Evolutionary conservation across 306 rosid species (phyloP).

Genomic region (Hylodesmum podocarpum): DNA sequence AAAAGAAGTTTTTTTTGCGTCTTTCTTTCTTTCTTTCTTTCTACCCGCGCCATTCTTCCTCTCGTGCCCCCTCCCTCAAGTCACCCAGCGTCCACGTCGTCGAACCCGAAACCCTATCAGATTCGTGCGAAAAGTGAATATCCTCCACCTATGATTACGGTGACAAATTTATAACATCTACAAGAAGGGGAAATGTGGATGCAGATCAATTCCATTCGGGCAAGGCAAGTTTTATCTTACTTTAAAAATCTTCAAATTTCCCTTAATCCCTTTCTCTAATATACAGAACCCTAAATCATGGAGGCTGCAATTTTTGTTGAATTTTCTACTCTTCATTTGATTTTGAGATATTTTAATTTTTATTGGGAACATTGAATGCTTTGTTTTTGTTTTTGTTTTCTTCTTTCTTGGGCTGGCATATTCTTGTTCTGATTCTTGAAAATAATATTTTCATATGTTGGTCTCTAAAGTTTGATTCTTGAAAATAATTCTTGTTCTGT

Average conservation of each 20-base stretch:
- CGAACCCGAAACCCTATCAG: too few species aligned
- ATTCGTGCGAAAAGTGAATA: too few species aligned
- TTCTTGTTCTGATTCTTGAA: constrained; percentile 27
- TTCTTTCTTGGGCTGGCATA: constrained; percentile 17
- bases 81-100: too few species aligned
- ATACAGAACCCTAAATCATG: background rate
- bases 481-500: too few species aligned
- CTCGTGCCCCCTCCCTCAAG: too few species aligned
- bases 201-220: constrained; percentile 99
- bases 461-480: constrained; percentile 88
- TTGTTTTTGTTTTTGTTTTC: background rate
- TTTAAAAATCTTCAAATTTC: background rate
- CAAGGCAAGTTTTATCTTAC: constrained; percentile 65
- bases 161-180: constrained; percentile 81
- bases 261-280: background rate
- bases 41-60: too few species aligned
- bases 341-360: background rate
- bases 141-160: constrained; percentile 93
- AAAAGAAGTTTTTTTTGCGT: too few species aligned
- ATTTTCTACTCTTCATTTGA: background rate
- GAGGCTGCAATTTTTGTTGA: background rate
- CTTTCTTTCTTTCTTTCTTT: too few species aligned
- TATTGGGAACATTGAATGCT: background rate
- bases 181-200: constrained; percentile 87
- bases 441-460: constrained; percentile 72